A percentile compares a stretch with the other conserved stretches of the same genome.
Evolutionary conservation across 176 grass and related monocot species (phyloP).

Genomic region (Leersia perrieri): DNA sequence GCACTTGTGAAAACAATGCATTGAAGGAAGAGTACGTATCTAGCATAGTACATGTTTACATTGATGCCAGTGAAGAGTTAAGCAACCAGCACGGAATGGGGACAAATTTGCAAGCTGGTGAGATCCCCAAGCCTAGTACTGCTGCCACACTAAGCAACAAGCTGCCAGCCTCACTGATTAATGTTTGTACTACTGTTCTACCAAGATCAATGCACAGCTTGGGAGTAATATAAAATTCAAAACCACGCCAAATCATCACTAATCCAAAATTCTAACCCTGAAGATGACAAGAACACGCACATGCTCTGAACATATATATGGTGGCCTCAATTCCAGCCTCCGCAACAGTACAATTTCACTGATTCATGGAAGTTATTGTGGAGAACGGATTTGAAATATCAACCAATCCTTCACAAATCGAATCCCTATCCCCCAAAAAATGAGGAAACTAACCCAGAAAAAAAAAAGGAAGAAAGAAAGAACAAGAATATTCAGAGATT

Average conservation of each 20-base stretch:
- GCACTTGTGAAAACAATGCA: constrained; percentile 3
- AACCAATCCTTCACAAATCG: background rate
- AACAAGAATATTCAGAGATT: background rate
- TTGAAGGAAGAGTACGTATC: constrained; percentile 29
- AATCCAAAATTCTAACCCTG: constrained; percentile 1
- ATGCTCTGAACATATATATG: background rate
- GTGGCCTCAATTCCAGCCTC: constrained; percentile 1
- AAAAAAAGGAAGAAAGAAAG: constrained; percentile 15
- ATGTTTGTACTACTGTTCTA: constrained; percentile 7
- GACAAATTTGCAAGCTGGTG: constrained; percentile 24
- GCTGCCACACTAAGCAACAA: background rate
- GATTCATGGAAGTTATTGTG: constrained; percentile 18
- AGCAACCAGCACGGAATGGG: constrained; percentile 22
- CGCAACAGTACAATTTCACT: background rate
- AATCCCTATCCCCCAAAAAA: background rate
- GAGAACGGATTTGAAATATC: too few relatives aligned
- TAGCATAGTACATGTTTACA: constrained; percentile 21
- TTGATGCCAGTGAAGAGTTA: constrained; percentile 21
- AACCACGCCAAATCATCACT: background rate
- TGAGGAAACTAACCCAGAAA: constrained; percentile 21
- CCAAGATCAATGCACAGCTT: constrained; percentile 15
- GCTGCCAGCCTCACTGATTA: constrained; percentile 28
- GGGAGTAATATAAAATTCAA: constrained; percentile 1
- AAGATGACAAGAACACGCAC: constrained; percentile 20
- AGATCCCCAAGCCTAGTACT: constrained; percentile 1